Conservation (phyloP, 176 grass and related monocot species). For the Raddia guianensis region DNA sequence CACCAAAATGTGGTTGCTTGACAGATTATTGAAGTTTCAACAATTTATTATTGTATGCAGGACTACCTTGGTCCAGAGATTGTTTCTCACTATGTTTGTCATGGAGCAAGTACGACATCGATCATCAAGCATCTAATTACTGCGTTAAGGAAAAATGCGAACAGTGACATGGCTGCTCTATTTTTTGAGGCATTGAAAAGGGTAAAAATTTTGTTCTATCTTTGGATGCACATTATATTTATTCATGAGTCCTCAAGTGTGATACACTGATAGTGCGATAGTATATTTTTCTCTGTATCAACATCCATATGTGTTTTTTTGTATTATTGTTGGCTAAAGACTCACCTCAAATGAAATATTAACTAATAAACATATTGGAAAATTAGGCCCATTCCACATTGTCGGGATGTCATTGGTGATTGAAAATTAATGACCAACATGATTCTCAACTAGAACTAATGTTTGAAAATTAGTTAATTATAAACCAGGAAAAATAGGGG, state of each 20-base stretch:
- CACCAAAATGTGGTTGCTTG: not conserved
- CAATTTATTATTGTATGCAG: slow-evolving; percentile 48
- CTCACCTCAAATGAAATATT: slow-evolving; percentile 1
- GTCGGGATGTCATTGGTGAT: slow-evolving; percentile 5
- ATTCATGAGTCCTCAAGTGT: not conserved
- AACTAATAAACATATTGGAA: not conserved
- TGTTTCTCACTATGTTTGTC: slow-evolving; percentile 86
- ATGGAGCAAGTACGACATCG: slow-evolving; percentile 75
- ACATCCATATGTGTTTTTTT: not conserved
- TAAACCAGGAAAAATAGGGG: not conserved
- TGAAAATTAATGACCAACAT: not conserved
- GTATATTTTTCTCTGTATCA: not conserved
- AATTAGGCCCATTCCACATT: not conserved
- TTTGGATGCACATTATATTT: slow-evolving; percentile 25
- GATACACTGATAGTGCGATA: slow-evolving; percentile 9
- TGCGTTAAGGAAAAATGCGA: slow-evolving; percentile 71
- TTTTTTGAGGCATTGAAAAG: slow-evolving; percentile 85
- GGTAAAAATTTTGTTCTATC: slow-evolving; percentile 55
- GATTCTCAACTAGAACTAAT: not conserved
- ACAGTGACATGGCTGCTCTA: slow-evolving; percentile 57
- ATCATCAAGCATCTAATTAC: slow-evolving; percentile 93
- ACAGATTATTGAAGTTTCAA: slow-evolving; percentile 6
- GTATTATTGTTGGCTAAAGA: not conserved
- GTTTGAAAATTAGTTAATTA: not conserved
- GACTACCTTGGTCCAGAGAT: slow-evolving; percentile 92